Evolutionary conservation across 257 asterid species (phyloP).

Genomic region (Solanum clarkiae): DNA sequence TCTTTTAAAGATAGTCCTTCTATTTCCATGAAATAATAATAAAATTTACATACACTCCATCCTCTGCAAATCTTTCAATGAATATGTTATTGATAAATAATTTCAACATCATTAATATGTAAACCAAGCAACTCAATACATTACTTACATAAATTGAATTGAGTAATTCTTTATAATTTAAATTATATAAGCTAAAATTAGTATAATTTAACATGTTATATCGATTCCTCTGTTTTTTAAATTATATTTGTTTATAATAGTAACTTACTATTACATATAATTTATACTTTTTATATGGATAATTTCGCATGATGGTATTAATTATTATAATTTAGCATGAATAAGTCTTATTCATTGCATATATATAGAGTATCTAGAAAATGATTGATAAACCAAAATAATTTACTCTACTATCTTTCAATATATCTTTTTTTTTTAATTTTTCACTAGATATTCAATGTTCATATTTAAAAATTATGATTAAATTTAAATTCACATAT

Average conservation of each 20-base stretch:
- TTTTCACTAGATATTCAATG: neutral
- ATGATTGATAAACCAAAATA: neutral
- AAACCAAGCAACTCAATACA: neutral
- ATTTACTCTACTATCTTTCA: too few relatives aligned
- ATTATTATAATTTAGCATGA: too few relatives aligned
- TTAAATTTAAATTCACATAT: neutral
- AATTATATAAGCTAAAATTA: neutral
- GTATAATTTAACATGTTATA: neutral
- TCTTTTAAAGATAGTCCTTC: too few relatives aligned
- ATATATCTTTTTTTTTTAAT: too few relatives aligned
- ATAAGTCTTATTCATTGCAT: neutral
- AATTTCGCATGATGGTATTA: neutral
- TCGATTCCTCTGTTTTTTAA: neutral
- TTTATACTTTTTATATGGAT: too few relatives aligned
- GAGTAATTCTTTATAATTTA: neutral
- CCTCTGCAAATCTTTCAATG: too few relatives aligned
- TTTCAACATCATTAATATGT: neutral
- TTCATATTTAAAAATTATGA: neutral
- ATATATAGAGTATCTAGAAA: neutral
- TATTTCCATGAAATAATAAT: too few relatives aligned
- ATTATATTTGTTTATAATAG: neutral
- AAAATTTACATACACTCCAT: too few relatives aligned
- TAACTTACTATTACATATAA: too few relatives aligned
- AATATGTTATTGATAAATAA: too few relatives aligned
- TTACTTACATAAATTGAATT: neutral